Percentiles rank a stretch among this genome's conserved stretches.
These are phyloP conservation scores for Litchi chinensis DNA, from an alignment of 345 rosid genomes.

Conservation along the genomic window DNA sequence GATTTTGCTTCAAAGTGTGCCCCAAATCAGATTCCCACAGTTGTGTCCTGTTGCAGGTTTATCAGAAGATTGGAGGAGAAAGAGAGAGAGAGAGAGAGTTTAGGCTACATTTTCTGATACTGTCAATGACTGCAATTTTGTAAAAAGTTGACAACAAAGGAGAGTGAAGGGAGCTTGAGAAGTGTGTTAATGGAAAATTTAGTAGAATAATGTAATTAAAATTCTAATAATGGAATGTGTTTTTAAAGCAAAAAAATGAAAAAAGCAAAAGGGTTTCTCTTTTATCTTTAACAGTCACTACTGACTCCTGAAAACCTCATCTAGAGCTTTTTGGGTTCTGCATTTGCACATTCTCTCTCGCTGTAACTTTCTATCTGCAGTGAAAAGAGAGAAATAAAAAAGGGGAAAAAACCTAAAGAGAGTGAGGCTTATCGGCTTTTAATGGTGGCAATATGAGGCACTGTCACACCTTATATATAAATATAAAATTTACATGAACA, in stretches of 20 bases:
- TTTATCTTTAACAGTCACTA: conserved; percentile 7
- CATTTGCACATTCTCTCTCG: background rate
- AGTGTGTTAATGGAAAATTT: background rate
- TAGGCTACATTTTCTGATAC: background rate
- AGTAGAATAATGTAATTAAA: background rate
- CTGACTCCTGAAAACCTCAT: conserved; percentile 12
- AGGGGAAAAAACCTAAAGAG: background rate
- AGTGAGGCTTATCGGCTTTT: background rate
- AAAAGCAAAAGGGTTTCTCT: conserved; percentile 21
- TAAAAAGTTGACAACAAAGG: background rate
- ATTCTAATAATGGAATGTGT: too few species aligned
- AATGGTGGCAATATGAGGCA: background rate
- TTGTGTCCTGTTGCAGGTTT: background rate
- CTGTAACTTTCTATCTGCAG: background rate
- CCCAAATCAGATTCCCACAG: too few species aligned
- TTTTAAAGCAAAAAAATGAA: too few species aligned
- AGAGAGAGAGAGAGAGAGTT: background rate
- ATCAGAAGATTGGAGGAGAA: background rate
- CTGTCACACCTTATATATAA: background rate
- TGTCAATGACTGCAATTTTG: background rate
- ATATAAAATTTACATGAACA: too few species aligned
- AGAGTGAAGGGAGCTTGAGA: background rate
- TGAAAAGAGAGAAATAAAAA: background rate
- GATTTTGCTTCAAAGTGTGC: background rate
- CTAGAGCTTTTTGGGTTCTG: background rate